A percentile compares a stretch with the other conserved stretches of the same genome.
phyloP scores from a whole-genome alignment of 148 eudicot species.

The Fagopyrum esculentum region DNA sequence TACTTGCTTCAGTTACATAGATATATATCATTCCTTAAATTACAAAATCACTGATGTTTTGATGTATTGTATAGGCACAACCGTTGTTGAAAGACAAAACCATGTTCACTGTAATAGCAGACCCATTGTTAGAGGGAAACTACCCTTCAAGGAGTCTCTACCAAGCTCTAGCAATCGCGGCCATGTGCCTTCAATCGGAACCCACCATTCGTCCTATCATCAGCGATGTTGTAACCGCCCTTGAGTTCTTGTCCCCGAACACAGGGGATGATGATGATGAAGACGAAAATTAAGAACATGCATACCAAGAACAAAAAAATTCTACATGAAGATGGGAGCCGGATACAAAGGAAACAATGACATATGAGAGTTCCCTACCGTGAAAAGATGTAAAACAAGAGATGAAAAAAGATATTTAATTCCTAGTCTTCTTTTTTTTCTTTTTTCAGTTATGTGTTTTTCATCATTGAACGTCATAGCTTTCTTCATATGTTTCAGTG shows the following conservation, averaged over 20 bases:
- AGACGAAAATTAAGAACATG: neutral
- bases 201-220: conserved; percentile 15
- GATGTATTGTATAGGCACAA: conserved; percentile 10
- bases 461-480: neutral
- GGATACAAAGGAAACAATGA: neutral
- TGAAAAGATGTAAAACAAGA: neutral
- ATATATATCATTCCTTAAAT: neutral
- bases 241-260: neutral
- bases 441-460: neutral
- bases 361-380: neutral
- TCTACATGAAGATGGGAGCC: neutral
- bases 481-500: neutral
- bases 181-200: conserved; percentile 23
- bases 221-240: conserved; percentile 10
- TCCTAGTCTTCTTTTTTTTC: neutral
- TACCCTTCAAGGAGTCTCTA: conserved; percentile 20
- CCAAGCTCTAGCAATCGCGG: conserved; percentile 25
- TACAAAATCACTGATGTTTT: neutral
- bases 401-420: neutral
- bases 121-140: conserved; percentile 18
- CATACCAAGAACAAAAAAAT: neutral
- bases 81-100: conserved; percentile 19
- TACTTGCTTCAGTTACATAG: neutral
- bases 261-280: neutral
- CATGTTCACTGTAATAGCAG: conserved; percentile 17